Conservation (phyloP, 2,329 filamentous ascomycete species). For the Fusarium avenaceum region DNA sequence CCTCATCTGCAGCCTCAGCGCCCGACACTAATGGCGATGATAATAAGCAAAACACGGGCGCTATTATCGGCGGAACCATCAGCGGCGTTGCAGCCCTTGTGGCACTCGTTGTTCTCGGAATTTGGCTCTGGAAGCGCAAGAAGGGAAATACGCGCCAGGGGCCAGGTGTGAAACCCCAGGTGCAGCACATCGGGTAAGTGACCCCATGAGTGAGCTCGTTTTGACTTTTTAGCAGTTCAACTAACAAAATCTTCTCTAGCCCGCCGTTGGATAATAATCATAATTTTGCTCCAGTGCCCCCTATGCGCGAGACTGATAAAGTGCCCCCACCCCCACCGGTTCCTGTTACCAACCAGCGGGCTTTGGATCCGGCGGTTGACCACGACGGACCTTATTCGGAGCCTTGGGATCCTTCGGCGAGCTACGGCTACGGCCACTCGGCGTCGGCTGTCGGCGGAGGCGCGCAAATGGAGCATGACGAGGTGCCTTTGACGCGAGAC, state of each 20-base stretch:
- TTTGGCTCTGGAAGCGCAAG: slow-evolving; percentile 62
- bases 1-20: slow-evolving; percentile 46
- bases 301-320: slow-evolving; percentile 48
- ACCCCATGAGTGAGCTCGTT: slow-evolving; percentile 5
- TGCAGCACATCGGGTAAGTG: slow-evolving; percentile 59
- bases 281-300: slow-evolving; percentile 50
- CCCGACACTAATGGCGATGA: slow-evolving; percentile 49
- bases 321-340: slow-evolving; percentile 34
- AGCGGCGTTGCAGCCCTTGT: slow-evolving; percentile 64
- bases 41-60: slow-evolving; percentile 57
- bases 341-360: slow-evolving; percentile 36
- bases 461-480: slow-evolving; percentile 52
- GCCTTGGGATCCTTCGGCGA: slow-evolving; percentile 35
- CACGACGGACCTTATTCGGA: slow-evolving; percentile 34
- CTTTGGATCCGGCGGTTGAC: slow-evolving; percentile 35
- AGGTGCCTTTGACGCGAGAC: slow-evolving; percentile 57
- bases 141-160: slow-evolving; percentile 59
- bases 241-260: slow-evolving; percentile 46
- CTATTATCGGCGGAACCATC: slow-evolving; percentile 68
- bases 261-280: slow-evolving; percentile 46
- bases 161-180: slow-evolving; percentile 56
- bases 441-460: slow-evolving; percentile 43
- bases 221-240: slow-evolving; percentile 1
- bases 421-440: slow-evolving; percentile 36
- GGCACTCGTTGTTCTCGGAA: slow-evolving; percentile 57